These are phyloP conservation scores for Albizia julibrissin DNA, from an alignment of 306 rosid genomes.

Conservation along the genomic window DNA sequence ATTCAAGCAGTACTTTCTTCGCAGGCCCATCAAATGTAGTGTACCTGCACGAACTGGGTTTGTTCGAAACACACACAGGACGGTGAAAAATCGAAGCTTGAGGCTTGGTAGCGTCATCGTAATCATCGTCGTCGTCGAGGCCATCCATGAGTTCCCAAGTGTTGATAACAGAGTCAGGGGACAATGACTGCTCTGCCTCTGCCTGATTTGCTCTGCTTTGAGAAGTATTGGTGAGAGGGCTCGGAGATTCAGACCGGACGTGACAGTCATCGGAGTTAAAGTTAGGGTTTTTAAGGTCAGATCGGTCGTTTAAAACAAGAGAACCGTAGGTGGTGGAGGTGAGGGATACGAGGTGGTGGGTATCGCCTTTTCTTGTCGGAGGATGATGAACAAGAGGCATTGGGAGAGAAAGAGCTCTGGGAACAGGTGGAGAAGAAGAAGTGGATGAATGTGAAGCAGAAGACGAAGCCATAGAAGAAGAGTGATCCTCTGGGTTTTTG, in stretches of 20 bases:
- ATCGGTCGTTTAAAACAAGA: constrained; percentile 54
- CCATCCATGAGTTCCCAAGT: constrained; percentile 94
- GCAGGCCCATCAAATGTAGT: constrained; percentile 54
- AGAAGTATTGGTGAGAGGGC: background rate
- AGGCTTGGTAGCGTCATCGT: constrained; percentile 31
- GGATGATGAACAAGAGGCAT: constrained; percentile 82
- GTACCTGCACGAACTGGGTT: constrained; percentile 52
- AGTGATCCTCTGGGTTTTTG: constrained; percentile 34
- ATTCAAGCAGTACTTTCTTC: constrained; percentile 42
- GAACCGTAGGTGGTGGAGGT: constrained; percentile 92
- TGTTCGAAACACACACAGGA: constrained; percentile 27
- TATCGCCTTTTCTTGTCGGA: constrained; percentile 71
- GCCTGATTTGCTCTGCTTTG: background rate
- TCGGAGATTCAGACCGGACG: constrained; percentile 3
- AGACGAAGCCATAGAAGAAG: constrained; percentile 35
- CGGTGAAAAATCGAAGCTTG: constrained; percentile 28
- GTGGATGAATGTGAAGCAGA: constrained; percentile 45
- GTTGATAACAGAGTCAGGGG: constrained; percentile 91
- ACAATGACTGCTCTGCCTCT: constrained; percentile 43
- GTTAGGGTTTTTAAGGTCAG: constrained; percentile 44
- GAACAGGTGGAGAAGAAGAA: constrained; percentile 56
- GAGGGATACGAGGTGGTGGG: constrained; percentile 86
- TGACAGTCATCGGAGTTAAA: constrained; percentile 17
- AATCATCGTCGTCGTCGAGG: constrained; percentile 37
- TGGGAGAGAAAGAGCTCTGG: constrained; percentile 57